Percentiles rank a stretch among this genome's conserved stretches.
Evolutionary conservation across 352 stramenopile genomes (phyloP).

Genomic region (Pythium rhizo-oryzae): DNA sequence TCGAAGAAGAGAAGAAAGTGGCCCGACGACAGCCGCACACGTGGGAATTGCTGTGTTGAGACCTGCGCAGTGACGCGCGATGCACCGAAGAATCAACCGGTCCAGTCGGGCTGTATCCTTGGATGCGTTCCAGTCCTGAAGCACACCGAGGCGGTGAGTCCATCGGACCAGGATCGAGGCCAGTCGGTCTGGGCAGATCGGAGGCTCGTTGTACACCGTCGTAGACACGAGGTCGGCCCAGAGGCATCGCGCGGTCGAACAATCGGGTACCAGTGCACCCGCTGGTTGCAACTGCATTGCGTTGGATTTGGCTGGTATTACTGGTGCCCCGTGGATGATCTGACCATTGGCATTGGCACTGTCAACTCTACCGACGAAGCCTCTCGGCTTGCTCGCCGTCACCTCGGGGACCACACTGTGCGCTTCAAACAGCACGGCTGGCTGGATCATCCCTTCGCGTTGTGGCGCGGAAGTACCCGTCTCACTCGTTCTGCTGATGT

Average conservation of each 20-base stretch:
- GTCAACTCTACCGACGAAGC: too few species aligned
- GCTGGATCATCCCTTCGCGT: too few species aligned
- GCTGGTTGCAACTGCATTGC: too few species aligned
- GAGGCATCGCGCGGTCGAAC: background rate
- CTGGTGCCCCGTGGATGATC: too few species aligned
- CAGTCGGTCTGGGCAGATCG: background rate
- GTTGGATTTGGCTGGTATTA: too few species aligned
- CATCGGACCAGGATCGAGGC: background rate
- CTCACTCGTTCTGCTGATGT: too few species aligned
- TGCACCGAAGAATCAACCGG: background rate
- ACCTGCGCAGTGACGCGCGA: background rate
- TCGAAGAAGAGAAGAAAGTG: slow-evolving; percentile 16
- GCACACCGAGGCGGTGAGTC: background rate
- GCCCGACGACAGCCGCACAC: background rate
- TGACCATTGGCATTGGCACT: too few species aligned
- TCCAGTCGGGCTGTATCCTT: background rate
- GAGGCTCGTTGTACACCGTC: background rate
- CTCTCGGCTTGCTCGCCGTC: too few species aligned
- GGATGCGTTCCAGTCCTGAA: background rate
- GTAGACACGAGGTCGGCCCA: background rate
- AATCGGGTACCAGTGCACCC: too few species aligned
- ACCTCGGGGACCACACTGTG: too few species aligned
- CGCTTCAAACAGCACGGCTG: too few species aligned
- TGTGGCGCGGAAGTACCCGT: too few species aligned
- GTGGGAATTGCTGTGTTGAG: background rate